Conservation (phyloP, 768 basidiomycete species). For the Mycena maculata region DNA sequence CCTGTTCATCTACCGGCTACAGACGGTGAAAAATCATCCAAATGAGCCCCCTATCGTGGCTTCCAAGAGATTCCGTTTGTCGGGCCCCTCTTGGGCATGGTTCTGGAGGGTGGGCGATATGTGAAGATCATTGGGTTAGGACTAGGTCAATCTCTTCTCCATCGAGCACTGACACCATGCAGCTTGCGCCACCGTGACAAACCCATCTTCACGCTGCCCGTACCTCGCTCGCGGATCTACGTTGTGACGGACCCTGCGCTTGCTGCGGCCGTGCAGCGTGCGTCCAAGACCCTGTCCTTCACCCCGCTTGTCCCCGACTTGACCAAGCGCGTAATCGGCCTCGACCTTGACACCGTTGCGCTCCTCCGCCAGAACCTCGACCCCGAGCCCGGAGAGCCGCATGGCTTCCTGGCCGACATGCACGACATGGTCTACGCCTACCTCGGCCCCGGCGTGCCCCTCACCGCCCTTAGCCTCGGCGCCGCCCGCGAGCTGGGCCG, state of each 20-base stretch:
- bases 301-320: slow-evolving; percentile 28
- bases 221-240: slow-evolving; percentile 29
- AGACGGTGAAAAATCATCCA: slow-evolving; percentile 6
- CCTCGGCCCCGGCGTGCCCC: slow-evolving; percentile 23
- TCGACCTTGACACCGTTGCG: slow-evolving; percentile 21
- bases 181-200: slow-evolving; percentile 23
- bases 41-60: slow-evolving; percentile 25
- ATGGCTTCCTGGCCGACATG: slow-evolving; percentile 28
- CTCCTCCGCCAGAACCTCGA: slow-evolving; percentile 29
- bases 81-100: slow-evolving; percentile 29
- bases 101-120: slow-evolving; percentile 21
- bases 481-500: slow-evolving; percentile 22
- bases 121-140: slow-evolving; percentile 26
- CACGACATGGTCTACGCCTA: slow-evolving; percentile 29
- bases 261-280: slow-evolving; percentile 30
- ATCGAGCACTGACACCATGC: background rate
- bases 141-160: background rate
- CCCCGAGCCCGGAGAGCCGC: slow-evolving; percentile 26
- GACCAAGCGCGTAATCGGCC: slow-evolving; percentile 23
- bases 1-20: slow-evolving; percentile 1
- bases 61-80: slow-evolving; percentile 20
- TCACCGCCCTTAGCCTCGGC: slow-evolving; percentile 22
- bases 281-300: slow-evolving; percentile 29
- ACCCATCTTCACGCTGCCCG: slow-evolving; percentile 30
- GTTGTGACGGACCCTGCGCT: slow-evolving; percentile 31